These are phyloP conservation scores for Baorangia bicolor DNA, from an alignment of 768 basidiomycete genomes.

Conservation along the genomic window DNA sequence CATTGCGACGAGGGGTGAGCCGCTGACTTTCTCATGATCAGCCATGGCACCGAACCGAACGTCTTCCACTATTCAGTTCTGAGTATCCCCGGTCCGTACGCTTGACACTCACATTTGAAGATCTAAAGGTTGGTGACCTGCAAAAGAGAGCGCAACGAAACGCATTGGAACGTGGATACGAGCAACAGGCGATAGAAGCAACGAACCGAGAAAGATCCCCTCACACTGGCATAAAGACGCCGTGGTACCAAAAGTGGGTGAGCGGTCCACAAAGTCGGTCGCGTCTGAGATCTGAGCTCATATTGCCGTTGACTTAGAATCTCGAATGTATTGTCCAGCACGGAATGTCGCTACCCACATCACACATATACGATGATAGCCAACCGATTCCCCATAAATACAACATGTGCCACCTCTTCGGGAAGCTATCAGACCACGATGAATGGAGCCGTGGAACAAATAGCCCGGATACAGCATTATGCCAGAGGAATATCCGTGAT, in stretches of 20 bases:
- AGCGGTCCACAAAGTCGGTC: too few relatives aligned
- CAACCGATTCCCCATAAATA: not conserved
- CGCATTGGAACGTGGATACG: not conserved
- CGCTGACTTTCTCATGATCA: not conserved
- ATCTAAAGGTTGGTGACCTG: not conserved
- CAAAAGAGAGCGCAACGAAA: not conserved
- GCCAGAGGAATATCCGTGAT: conserved; percentile 51
- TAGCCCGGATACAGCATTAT: not conserved
- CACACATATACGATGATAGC: not conserved
- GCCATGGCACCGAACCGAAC: not conserved
- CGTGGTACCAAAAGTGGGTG: not conserved
- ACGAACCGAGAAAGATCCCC: not conserved
- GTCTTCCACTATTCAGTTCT: not conserved
- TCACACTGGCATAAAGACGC: not conserved
- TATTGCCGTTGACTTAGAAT: not conserved
- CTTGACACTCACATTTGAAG: not conserved
- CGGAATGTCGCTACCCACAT: not conserved
- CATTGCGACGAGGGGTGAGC: not conserved
- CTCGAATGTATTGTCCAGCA: not conserved
- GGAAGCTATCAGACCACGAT: not conserved
- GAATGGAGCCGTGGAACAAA: not conserved
- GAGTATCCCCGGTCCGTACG: not conserved
- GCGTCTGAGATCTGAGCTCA: not conserved
- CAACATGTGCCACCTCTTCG: not conserved
- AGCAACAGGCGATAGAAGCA: not conserved